A percentile compares a stretch with the other conserved stretches of the same genome.
Conservation (phyloP, 1,284 basidiomycete genomes). For the Rhodotorula sp. region DNA sequence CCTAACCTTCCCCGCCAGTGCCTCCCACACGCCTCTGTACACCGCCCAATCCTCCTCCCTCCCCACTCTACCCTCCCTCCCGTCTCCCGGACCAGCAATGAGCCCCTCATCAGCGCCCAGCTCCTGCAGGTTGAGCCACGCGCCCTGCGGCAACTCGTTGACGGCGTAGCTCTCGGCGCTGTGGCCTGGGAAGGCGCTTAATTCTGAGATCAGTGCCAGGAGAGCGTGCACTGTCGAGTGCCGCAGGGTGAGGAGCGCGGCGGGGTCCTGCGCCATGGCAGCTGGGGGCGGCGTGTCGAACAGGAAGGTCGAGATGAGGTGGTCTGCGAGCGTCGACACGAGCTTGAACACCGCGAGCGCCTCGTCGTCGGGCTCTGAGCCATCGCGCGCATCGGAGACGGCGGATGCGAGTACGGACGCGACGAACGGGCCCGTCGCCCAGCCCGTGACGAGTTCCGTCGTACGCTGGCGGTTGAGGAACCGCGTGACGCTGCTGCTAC, state of each 20-base stretch:
- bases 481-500: slow-evolving; percentile 29
- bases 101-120: slow-evolving; percentile 45
- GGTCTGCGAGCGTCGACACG: slow-evolving; percentile 30
- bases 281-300: slow-evolving; percentile 24
- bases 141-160: slow-evolving; percentile 38
- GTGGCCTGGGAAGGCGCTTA: slow-evolving; percentile 45
- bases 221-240: slow-evolving; percentile 31
- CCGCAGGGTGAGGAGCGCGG: slow-evolving; percentile 11
- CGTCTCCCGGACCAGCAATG: slow-evolving; percentile 32
- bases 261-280: neutral
- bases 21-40: slow-evolving; percentile 43
- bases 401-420: slow-evolving; percentile 2
- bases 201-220: slow-evolving; percentile 41
- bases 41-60: slow-evolving; percentile 40
- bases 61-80: slow-evolving; percentile 32
- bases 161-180: slow-evolving; percentile 42
- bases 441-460: slow-evolving; percentile 34
- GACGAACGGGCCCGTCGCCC: slow-evolving; percentile 28
- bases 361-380: slow-evolving; percentile 32
- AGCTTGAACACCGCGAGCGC: slow-evolving; percentile 34
- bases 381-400: slow-evolving; percentile 20
- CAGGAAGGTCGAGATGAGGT: slow-evolving; percentile 32
- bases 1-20: slow-evolving; percentile 39
- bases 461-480: slow-evolving; percentile 40
- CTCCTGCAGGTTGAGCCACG: slow-evolving; percentile 47